Base-by-base conservation (phyloP, 148 eudicot species). In the Rhododendron griersonianum region DNA sequence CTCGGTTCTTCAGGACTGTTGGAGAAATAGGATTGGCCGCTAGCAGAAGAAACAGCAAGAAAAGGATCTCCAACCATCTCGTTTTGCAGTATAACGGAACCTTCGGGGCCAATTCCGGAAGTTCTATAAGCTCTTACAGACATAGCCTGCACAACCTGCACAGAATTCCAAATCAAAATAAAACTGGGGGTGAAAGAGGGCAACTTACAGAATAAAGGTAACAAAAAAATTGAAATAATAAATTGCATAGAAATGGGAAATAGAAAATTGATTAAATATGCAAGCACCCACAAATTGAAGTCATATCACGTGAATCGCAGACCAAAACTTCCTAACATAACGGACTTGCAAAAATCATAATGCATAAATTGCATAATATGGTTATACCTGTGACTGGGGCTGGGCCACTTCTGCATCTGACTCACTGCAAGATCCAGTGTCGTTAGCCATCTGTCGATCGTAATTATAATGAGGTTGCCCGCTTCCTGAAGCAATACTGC, bases 11-110 rank as follows among this genome's bases (percentile, higher is more conserved):
- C 85, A 57, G 61, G 45, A 75, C 81, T 55, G 30, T 41, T 53
- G 7, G 88, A 73, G 39, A 82, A 39, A 84, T 88, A 87, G 85
- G 86, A 89, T 55, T 85, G 89, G 59, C 84, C 83, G 30, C 87
- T 75, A 86, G 90, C 85, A 89, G 89, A 76, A 80, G 50, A 5
- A 69, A 61, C 44, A 79, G 88, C 16, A 7, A 18, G 39, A 15
- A 21, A 25, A 21, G 37, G 63, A 6, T 16, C 80, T 80, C 16
- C 73, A 69, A n/a, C 14, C 71, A n/a, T 53, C 21, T 69, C 79
- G 16, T 9, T 59, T 75, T 74, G 81, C 45, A 44, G 30, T 8
- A 51, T 11, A 78, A 14, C 76, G 1, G 23, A 28, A 86, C 53
- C 61, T 18, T 30, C 81, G 8, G 57, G 28, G 75, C 85, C 44